These are phyloP conservation scores for Phytopythium mirpurense DNA, from an alignment of 352 stramenopile species.

Conservation along the genomic window DNA sequence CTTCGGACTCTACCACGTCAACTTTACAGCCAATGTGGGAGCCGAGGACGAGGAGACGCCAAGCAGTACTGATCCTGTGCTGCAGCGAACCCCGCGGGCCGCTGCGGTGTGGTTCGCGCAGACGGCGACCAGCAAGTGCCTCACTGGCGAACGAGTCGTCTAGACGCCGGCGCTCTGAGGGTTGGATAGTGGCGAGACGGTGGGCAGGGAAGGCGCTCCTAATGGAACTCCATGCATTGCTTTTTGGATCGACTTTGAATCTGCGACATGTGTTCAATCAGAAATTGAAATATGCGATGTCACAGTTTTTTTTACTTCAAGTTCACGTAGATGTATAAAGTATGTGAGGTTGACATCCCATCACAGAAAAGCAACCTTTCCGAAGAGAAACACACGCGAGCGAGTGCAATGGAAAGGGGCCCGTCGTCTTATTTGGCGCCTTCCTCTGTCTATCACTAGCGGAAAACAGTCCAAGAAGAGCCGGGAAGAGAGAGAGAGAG, in stretches of 20 bases:
- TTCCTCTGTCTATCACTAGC: too few relatives aligned
- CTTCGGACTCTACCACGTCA: conserved; percentile 44
- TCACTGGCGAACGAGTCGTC: not conserved
- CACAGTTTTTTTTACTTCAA: not conserved
- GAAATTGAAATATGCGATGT: not conserved
- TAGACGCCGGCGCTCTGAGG: not conserved
- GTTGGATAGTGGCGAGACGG: too few relatives aligned
- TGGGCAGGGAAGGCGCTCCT: too few relatives aligned
- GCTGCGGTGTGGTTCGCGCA: conserved; percentile 27
- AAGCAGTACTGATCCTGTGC: conserved; percentile 1
- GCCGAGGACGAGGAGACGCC: conserved; percentile 15
- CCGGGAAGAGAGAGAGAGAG: not conserved
- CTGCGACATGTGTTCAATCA: not conserved
- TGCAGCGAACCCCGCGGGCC: conserved; percentile 21
- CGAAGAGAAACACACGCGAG: not conserved
- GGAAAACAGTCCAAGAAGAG: not conserved
- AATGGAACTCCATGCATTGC: too few relatives aligned
- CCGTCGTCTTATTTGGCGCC: not conserved
- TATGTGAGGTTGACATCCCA: not conserved
- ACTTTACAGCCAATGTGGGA: conserved; percentile 26
- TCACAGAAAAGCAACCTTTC: not conserved
- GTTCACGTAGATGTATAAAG: not conserved
- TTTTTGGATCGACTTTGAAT: not conserved
- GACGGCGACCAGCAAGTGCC: conserved; percentile 28
- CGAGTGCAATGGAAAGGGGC: too few relatives aligned